Conservation (phyloP, 2,329 filamentous ascomycete genomes). For the Cladosporium sp. region DNA sequence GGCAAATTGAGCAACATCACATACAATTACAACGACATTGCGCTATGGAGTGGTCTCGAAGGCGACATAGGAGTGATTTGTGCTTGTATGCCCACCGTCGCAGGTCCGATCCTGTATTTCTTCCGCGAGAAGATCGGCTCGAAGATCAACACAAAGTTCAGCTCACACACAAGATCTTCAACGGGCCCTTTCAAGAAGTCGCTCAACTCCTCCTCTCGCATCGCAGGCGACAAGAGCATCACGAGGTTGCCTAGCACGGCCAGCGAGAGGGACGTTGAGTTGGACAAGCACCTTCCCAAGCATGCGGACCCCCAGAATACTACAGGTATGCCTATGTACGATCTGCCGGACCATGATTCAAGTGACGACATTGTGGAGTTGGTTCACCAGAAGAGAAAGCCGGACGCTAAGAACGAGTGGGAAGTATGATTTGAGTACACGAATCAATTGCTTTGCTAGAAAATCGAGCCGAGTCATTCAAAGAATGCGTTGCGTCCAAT, state of each 20-base stretch:
- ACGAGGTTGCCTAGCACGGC: background rate
- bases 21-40: constrained; percentile 25
- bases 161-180: background rate
- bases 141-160: background rate
- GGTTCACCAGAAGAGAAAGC: background rate
- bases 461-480: too few relatives aligned
- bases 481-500: background rate
- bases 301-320: background rate
- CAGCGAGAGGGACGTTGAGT: background rate
- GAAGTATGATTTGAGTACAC: background rate
- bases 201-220: background rate
- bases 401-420: background rate
- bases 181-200: background rate
- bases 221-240: background rate
- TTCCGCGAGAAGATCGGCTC: background rate
- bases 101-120: background rate
- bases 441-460: too few relatives aligned
- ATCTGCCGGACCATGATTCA: background rate
- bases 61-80: constrained; percentile 26
- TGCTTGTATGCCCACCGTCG: constrained; percentile 27
- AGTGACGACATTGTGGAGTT: constrained; percentile 5
- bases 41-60: constrained; percentile 27
- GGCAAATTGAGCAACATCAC: constrained; percentile 23
- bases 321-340: background rate
- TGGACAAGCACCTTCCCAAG: background rate